Evolutionary conservation across 305 asterid species (phyloP).

Genomic region (Solanum hybrid): DNA sequence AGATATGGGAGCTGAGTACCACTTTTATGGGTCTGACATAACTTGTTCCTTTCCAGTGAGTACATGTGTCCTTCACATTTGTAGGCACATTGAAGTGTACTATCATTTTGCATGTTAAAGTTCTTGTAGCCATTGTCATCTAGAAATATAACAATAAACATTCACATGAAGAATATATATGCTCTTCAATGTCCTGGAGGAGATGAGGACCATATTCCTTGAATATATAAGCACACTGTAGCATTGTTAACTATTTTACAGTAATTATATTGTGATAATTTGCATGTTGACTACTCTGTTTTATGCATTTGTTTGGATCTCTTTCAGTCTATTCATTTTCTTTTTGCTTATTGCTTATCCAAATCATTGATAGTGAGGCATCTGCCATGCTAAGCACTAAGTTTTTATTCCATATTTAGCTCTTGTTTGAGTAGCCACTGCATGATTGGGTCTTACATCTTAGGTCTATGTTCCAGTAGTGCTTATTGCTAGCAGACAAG

Average conservation of each 20-base stretch:
- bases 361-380: not conserved
- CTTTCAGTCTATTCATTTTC: not conserved
- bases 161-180: not conserved
- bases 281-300: not conserved
- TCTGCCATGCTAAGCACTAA: not conserved
- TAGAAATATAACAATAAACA: not conserved
- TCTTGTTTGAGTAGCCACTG: not conserved
- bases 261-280: not conserved
- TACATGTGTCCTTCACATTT: constrained; percentile 8
- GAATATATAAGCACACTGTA: not conserved
- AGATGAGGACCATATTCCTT: not conserved
- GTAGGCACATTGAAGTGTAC: not conserved
- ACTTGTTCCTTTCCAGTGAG: constrained; percentile 95
- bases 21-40: constrained; percentile 95
- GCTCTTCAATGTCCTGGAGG: not conserved
- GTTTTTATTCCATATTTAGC: not conserved
- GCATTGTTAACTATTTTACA: not conserved
- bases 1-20: constrained; percentile 97
- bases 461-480: not conserved
- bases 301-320: not conserved
- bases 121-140: not conserved
- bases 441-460: not conserved
- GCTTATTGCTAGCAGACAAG: not conserved
- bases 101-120: not conserved
- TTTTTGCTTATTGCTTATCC: not conserved